These are phyloP conservation scores for Murraya paniculata DNA, from an alignment of 345 rosid species.

Conservation along the genomic window DNA sequence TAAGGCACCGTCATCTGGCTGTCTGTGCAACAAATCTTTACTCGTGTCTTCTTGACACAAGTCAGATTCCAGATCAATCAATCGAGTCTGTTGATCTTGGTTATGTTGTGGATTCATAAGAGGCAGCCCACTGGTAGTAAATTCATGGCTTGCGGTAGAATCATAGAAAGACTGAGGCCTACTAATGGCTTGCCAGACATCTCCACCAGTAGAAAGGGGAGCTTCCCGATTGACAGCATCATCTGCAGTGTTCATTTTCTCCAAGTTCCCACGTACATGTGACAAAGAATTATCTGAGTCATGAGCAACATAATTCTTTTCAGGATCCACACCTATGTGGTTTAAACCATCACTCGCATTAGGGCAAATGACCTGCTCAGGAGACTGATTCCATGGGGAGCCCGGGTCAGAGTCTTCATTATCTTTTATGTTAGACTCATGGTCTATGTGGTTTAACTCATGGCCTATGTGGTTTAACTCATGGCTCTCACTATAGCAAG, in stretches of 20 bases:
- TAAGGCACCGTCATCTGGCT: conserved; percentile 48
- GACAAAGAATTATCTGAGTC: conserved; percentile 45
- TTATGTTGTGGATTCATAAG: conserved; percentile 42
- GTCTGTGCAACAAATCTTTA: conserved; percentile 49
- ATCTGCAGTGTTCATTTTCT: conserved; percentile 37
- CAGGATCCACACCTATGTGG: conserved; percentile 32
- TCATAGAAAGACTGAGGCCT: conserved; percentile 44
- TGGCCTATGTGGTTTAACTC: conserved; percentile 31
- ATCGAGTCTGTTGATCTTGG: conserved; percentile 38
- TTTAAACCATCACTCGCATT: conserved; percentile 30
- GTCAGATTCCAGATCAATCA: conserved; percentile 56
- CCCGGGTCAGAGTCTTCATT: conserved; percentile 32
- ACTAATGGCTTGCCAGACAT: conserved; percentile 60
- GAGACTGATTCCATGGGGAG: conserved; percentile 30
- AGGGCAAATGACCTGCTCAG: conserved; percentile 37
- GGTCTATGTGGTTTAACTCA: conserved; percentile 25
- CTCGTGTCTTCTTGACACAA: conserved; percentile 40
- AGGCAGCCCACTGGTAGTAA: conserved; percentile 43
- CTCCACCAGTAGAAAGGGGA: conserved; percentile 46
- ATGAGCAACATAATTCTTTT: conserved; percentile 31
- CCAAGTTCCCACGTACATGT: conserved; percentile 28
- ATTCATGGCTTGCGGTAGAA: conserved; percentile 40
- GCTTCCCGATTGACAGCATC: conserved; percentile 40
- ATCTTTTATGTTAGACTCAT: conserved; percentile 22
- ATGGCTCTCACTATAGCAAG: conserved; percentile 34